Evolutionary conservation across 768 basidiomycete species (phyloP).

Genomic region (Auricularia cornea): DNA sequence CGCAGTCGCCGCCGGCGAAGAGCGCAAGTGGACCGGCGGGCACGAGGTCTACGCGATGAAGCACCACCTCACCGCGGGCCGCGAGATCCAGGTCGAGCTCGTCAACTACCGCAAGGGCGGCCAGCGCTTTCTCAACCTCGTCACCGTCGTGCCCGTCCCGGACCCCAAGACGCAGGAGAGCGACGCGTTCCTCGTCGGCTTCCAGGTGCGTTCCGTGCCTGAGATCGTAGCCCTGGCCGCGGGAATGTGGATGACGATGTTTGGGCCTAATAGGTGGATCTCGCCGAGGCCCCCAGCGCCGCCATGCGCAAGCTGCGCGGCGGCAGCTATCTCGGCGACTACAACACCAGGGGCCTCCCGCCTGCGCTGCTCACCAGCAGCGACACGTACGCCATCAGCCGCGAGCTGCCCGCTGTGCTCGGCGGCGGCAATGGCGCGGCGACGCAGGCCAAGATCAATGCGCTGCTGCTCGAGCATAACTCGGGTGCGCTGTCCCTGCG

Average conservation of each 20-base stretch:
- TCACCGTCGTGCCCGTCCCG: conserved; percentile 80
- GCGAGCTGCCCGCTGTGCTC: background rate
- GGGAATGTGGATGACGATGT: too few species aligned
- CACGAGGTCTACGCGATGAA: conserved; percentile 46
- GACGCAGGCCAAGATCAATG: background rate
- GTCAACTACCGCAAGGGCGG: conserved; percentile 87
- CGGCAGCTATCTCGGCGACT: conserved; percentile 69
- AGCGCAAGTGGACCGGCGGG: conserved; percentile 48
- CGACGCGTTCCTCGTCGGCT: conserved; percentile 82
- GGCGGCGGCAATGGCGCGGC: background rate
- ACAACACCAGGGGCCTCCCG: conserved; percentile 21
- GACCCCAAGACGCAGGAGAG: conserved; percentile 56
- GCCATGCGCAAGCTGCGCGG: conserved; percentile 73
- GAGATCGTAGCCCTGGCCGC: too few species aligned
- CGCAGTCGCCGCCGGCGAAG: conserved; percentile 40
- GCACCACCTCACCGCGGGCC: conserved; percentile 50
- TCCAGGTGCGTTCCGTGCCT: conserved; percentile 36
- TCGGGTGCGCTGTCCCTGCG: too few species aligned
- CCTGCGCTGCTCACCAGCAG: background rate
- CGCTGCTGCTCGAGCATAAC: background rate
- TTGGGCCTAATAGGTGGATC: too few species aligned
- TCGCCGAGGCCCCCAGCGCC: conserved; percentile 76
- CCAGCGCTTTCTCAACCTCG: conserved; percentile 80
- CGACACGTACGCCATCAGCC: background rate
- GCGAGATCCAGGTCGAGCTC: conserved; percentile 46